A percentile compares a stretch with the other conserved stretches of the same genome.
Evolutionary conservation across 2,329 filamentous ascomycete genomes (phyloP).

Genomic region (Botryotinia globosa): DNA sequence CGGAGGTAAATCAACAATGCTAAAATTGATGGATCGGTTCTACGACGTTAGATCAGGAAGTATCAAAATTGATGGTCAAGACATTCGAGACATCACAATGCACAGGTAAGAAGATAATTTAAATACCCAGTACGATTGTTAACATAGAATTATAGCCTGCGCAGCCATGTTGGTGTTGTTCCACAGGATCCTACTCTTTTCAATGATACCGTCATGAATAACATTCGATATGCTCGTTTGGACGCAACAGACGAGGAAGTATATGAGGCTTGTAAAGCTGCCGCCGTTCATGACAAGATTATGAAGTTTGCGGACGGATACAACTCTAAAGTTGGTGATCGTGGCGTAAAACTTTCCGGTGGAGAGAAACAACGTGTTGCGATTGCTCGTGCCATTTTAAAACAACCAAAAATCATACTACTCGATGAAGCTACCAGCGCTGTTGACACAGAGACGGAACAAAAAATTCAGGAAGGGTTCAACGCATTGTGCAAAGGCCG

Average conservation of each 20-base stretch:
- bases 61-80: conserved; percentile 41
- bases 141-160: conserved; percentile 27
- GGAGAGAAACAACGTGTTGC: conserved; percentile 83
- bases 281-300: conserved; percentile 59
- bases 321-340: conserved; percentile 45
- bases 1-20: conserved; percentile 45
- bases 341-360: conserved; percentile 66
- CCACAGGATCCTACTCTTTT: conserved; percentile 57
- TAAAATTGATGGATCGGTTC: conserved; percentile 46
- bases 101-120: conserved; percentile 48
- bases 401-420: conserved; percentile 87
- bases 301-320: conserved; percentile 51
- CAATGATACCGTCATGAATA: conserved; percentile 48
- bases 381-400: conserved; percentile 86
- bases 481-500: conserved; percentile 48
- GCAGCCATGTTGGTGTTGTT: conserved; percentile 52
- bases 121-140: conserved; percentile 40
- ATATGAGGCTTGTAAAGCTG: conserved; percentile 52
- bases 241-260: conserved; percentile 35
- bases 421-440: conserved; percentile 95
- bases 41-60: conserved; percentile 44
- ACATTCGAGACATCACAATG: conserved; percentile 42
- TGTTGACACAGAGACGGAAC: conserved; percentile 91
- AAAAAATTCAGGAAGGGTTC: conserved; percentile 71
- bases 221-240: conserved; percentile 36